These are phyloP conservation scores for Mycena chlorophos DNA, from an alignment of 768 basidiomycete species.

Conservation along the genomic window DNA sequence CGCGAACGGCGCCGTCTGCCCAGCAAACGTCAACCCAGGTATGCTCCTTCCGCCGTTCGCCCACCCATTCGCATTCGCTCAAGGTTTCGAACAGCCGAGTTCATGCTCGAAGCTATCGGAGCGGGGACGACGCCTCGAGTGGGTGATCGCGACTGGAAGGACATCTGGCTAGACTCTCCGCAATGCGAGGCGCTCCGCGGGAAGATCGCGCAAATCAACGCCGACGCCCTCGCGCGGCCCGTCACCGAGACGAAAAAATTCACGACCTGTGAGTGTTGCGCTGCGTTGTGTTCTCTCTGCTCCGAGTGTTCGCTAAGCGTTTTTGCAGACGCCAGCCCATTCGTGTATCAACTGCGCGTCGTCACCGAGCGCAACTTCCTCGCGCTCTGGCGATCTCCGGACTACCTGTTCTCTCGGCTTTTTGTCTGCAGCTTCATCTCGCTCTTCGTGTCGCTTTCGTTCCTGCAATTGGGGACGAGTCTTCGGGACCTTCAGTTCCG, in stretches of 20 bases:
- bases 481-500: constrained; percentile 74
- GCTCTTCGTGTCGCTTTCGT: constrained; percentile 73
- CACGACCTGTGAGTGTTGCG: constrained; percentile 54
- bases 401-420: constrained; percentile 82
- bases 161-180: constrained; percentile 76
- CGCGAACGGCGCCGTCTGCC: constrained; percentile 71
- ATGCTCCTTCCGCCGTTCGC: too few species aligned
- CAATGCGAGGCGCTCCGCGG: constrained; percentile 47
- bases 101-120: constrained; percentile 85
- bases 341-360: constrained; percentile 68
- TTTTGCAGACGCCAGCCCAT: constrained; percentile 66
- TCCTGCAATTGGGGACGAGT: constrained; percentile 70
- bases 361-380: constrained; percentile 67
- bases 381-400: constrained; percentile 80
- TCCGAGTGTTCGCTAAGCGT: background rate
- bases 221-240: constrained; percentile 44
- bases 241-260: constrained; percentile 40
- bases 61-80: too few species aligned
- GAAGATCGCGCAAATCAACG: constrained; percentile 51
- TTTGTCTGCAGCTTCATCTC: constrained; percentile 75
- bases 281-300: background rate
- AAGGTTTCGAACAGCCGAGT: constrained; percentile 59
- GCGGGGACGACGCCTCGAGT: constrained; percentile 74
- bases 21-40: constrained; percentile 71
- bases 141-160: constrained; percentile 82